Base-by-base conservation (phyloP, 1,284 basidiomycete genomes). In the Malassezia globosa region DNA sequence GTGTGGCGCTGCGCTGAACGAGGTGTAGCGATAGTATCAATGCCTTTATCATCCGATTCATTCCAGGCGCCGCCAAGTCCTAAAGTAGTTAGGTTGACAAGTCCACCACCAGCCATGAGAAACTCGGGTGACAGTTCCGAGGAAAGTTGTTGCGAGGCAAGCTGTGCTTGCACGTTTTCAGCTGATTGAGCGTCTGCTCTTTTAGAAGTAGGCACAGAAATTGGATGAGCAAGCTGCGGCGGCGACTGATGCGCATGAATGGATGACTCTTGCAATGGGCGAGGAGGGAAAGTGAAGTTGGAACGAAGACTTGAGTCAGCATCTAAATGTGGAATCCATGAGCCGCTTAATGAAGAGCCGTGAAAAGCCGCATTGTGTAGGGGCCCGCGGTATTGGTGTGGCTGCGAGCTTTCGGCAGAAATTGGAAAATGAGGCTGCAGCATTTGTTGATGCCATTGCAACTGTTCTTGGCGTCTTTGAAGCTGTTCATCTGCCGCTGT, bases 401-500 rank as follows among this genome's bases (percentile, higher is more conserved):
- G n/a, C n/a, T n/a, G n/a, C n/a, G n/a, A n/a, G n/a, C n/a, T n/a
- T n/a, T n/a, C n/a, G n/a, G n/a, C n/a, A n/a, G n/a, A n/a, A n/a
- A n/a, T n/a, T 13, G 27, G 42, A 36, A 39, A 22, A 21, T 7
- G 11, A n/a, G 33, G 25, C n/a, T 25, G 43, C 23, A 51, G n/a
- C 2, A 38, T 31, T 37, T 51, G 62, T 40, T 69, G 73, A 37
- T 65, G 70, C 24, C 69, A 69, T 56, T 73, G 60, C 31, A 75
- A 62, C 39, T 65, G 66, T 53, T 74, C 68, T 52, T 75, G 74
- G 53, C 75, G 74, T 19, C 71, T 55, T 44, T 72, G 66, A 22
- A 75, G 67, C 41, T 61, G 61, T 53, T 73, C 74, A 75, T 70
- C 56, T 75, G 74, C 48, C 73, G 73, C 57, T 74, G 73, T 46